Base-by-base conservation (phyloP, 1,284 basidiomycete species). In the Ceratobasidium papillatum region DNA sequence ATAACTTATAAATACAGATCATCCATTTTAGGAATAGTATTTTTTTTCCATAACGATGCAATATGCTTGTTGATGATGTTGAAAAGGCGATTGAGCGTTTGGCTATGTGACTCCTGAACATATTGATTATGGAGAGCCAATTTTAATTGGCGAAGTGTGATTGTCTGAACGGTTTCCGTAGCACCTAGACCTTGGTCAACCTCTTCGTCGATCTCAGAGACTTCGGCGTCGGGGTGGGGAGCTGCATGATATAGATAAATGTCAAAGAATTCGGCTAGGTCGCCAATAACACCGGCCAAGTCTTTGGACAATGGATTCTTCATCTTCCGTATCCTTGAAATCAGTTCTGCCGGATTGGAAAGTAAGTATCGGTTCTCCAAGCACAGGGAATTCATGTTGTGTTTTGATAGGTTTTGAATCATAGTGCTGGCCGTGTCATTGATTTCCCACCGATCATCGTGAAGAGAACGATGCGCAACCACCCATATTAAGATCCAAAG, bases 401-500 rank as follows among this genome's bases (percentile, higher is more conserved):
- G 9, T 8, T 5, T 19, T 25, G 52, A 56, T 12, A 56, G 25
- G 5, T 34, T 12, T 7, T 22, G 52, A 12, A 56, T 56, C 8
- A 56, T 30, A 4, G 4, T 7, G 5, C 4, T n/a, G 11, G 25
- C 52, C 5, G 25, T 19, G 5, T 5, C 4, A 19, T 7, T 56
- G 9, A 56, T 19, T 27, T 27, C 32, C 52, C 52, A 56, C 4
- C 27, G 32, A 11, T 34, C 25, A 2, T 5, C n/a, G 25, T 30
- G 12, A 5, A 8, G 14, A 19, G 52, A 30, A 19, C 25, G 52
- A 32, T 43, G 61, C 0, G 61, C 61, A 22, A 45, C 61, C 32
- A 63, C 61, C 61, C 61, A 63, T 8, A 63, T 47, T 25, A 63
- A n/a, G 25, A 63, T 22, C 61, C 61, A 63, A 22, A 63, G 41